Evolutionary conservation across 108 stramenopile genomes (phyloP).

Genomic region (Mayamaea pseudoterrestris): DNA sequence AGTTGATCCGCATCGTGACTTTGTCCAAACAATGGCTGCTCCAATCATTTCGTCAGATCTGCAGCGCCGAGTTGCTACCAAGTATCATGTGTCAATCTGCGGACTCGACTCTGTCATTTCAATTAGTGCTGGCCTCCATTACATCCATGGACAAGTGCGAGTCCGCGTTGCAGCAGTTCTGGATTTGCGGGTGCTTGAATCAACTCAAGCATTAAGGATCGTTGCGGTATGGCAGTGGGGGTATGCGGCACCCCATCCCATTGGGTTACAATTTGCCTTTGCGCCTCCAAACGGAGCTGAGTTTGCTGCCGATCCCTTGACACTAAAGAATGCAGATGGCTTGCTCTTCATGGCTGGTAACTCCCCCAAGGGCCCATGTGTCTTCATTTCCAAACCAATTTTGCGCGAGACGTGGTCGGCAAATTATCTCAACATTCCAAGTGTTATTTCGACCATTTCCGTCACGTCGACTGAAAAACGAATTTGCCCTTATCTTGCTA

Average conservation of each 20-base stretch:
- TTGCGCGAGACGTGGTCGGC: slow-evolving; percentile 62
- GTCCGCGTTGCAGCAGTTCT: slow-evolving; percentile 55
- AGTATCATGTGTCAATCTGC: slow-evolving; percentile 23
- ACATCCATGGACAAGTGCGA: slow-evolving; percentile 28
- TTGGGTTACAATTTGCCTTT: slow-evolving; percentile 50
- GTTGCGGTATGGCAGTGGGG: slow-evolving; percentile 82
- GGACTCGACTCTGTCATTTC: slow-evolving; percentile 36
- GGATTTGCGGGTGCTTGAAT: slow-evolving; percentile 19
- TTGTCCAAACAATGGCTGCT: slow-evolving; percentile 23
- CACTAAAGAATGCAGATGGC: slow-evolving; percentile 51
- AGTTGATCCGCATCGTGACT: slow-evolving; percentile 13
- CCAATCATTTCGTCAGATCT: slow-evolving; percentile 40
- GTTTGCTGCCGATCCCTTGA: slow-evolving; percentile 39
- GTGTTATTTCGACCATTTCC: slow-evolving; percentile 26
- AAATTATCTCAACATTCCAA: slow-evolving; percentile 28
- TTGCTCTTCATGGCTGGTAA: slow-evolving; percentile 66
- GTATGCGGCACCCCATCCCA: slow-evolving; percentile 22
- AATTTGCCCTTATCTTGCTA: slow-evolving; percentile 38
- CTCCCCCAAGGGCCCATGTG: slow-evolving; percentile 32
- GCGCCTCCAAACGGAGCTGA: slow-evolving; percentile 37
- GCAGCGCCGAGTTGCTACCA: slow-evolving; percentile 26
- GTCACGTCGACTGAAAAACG: slow-evolving; percentile 11
- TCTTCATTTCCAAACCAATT: slow-evolving; percentile 63
- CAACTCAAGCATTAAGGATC: slow-evolving; percentile 27
- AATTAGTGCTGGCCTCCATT: slow-evolving; percentile 53